Percentiles rank a stretch among this genome's conserved stretches.
Conservation (phyloP, 768 basidiomycete genomes). For the Tylopilus subfusipes region DNA sequence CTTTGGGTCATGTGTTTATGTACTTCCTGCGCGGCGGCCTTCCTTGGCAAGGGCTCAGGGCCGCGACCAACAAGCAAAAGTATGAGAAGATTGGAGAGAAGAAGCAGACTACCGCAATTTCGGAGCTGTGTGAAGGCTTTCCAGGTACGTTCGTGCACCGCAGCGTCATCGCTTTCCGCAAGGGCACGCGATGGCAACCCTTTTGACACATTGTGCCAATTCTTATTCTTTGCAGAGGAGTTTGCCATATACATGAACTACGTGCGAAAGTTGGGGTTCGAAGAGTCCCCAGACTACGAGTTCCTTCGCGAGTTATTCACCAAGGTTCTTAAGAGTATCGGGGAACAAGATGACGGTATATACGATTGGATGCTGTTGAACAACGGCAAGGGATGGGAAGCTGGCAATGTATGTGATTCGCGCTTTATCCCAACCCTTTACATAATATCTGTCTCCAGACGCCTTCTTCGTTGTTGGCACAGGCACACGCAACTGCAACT, state of each 20-base stretch:
- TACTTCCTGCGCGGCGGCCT: slow-evolving; percentile 96
- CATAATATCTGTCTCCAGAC: slow-evolving; percentile 32
- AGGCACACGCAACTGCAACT: slow-evolving; percentile 56
- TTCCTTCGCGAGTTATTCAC: slow-evolving; percentile 93
- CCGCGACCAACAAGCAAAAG: slow-evolving; percentile 99
- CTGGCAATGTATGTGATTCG: slow-evolving; percentile 59
- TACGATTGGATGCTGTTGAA: slow-evolving; percentile 98
- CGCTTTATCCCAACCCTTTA: not conserved
- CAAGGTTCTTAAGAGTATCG: slow-evolving; percentile 83
- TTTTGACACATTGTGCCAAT: slow-evolving; percentile 1
- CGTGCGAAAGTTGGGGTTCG: slow-evolving; percentile 96
- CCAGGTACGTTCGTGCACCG: slow-evolving; percentile 53
- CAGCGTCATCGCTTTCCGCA: not conserved
- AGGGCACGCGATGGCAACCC: not conserved
- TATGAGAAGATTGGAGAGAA: slow-evolving; percentile 99
- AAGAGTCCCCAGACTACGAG: slow-evolving; percentile 96
- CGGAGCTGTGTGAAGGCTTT: slow-evolving; percentile 94
- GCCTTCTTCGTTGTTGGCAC: slow-evolving; percentile 41
- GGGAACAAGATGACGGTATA: slow-evolving; percentile 86
- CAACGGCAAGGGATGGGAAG: slow-evolving; percentile 95
- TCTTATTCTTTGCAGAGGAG: slow-evolving; percentile 54
- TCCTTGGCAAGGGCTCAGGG: slow-evolving; percentile 97
- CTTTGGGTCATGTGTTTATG: slow-evolving; percentile 98
- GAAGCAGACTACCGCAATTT: slow-evolving; percentile 90
- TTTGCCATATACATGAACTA: slow-evolving; percentile 99